These are phyloP conservation scores for Knoxia roxburghii DNA, from an alignment of 257 asterid genomes.

Conservation along the genomic window DNA sequence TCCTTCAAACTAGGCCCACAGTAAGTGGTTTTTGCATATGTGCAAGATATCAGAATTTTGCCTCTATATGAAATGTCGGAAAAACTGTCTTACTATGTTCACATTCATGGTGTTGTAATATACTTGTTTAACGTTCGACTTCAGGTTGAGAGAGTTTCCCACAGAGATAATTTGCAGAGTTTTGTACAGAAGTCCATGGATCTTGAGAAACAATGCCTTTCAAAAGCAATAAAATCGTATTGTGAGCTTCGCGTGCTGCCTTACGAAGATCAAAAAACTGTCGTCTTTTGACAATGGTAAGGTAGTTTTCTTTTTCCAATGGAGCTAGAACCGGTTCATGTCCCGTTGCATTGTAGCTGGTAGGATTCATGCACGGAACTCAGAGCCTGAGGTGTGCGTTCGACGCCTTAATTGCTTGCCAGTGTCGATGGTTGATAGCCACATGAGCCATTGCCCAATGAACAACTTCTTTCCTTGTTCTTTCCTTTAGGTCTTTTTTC, in stretches of 20 bases:
- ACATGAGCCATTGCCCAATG: neutral
- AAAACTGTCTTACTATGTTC: neutral
- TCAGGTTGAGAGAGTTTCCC: slow-evolving; percentile 97
- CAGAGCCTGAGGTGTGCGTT: too few species aligned
- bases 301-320: too few species aligned
- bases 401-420: too few species aligned
- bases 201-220: slow-evolving; percentile 89
- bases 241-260: slow-evolving; percentile 91
- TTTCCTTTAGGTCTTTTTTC: neutral
- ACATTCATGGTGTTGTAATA: neutral
- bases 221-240: slow-evolving; percentile 79
- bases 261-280: slow-evolving; percentile 64
- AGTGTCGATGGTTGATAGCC: too few species aligned
- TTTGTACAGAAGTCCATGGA: slow-evolving; percentile 81
- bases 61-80: neutral
- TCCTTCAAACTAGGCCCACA: neutral
- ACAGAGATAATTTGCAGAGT: slow-evolving; percentile 68
- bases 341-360: too few species aligned
- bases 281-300: slow-evolving; percentile 51
- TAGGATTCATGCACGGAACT: too few species aligned
- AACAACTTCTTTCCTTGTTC: neutral
- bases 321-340: too few species aligned
- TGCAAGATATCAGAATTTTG: neutral
- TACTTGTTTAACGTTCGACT: slow-evolving; percentile 6
- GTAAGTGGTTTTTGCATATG: neutral